Conservation (phyloP, 129 eudicot species). For the Dittrichia graveolens region DNA sequence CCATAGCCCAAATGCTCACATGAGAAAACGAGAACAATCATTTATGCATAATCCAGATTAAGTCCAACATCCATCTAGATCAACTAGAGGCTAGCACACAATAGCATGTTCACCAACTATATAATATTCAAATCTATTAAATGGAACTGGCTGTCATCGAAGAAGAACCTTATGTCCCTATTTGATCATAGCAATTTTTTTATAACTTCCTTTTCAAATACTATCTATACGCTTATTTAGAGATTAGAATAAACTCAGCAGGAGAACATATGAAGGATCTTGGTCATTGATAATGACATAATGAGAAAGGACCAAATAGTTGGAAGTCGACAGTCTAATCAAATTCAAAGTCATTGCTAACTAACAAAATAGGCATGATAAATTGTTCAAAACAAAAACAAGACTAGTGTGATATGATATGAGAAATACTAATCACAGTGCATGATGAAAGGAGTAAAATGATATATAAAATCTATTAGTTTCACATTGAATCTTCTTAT, state of each 20-base stretch:
- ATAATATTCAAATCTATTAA: not conserved
- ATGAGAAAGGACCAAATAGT: not conserved
- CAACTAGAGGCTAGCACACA: no score
- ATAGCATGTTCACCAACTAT: no score
- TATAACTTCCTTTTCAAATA: no score
- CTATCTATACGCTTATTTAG: not conserved
- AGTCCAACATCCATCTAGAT: no score
- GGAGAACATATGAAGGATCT: not conserved
- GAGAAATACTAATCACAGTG: slow-evolving; percentile 13
- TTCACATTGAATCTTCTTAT: slow-evolving; percentile 22
- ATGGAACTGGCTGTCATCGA: not conserved
- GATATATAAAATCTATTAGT: slow-evolving; percentile 10
- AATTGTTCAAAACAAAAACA: slow-evolving; percentile 2
- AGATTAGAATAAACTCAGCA: not conserved
- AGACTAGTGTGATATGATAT: not conserved
- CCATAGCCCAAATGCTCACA: not conserved
- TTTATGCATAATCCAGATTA: no score
- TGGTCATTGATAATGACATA: not conserved
- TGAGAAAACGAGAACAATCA: no score
- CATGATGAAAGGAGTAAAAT: slow-evolving; percentile 21
- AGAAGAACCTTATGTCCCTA: not conserved
- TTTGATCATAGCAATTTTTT: not conserved
- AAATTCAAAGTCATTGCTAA: not conserved
- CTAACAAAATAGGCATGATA: slow-evolving; percentile 3
- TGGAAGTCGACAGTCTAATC: not conserved